These are phyloP conservation scores for Rubroboletus satanas DNA, from an alignment of 768 basidiomycete species.

Conservation along the genomic window DNA sequence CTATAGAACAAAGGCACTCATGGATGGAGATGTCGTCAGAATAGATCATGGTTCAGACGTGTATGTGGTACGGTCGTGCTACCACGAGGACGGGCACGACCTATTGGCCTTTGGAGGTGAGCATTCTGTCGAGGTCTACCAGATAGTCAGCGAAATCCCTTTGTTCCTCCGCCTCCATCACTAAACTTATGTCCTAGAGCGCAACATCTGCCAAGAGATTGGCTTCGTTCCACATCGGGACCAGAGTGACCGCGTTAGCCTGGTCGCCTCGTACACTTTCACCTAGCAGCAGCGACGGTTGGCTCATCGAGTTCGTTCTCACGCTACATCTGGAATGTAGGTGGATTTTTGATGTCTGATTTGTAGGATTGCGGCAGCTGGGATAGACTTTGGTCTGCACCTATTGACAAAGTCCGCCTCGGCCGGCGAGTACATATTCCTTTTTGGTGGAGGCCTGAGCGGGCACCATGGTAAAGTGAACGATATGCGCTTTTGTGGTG, in stretches of 20 bases:
- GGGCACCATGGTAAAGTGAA: slow-evolving; percentile 79
- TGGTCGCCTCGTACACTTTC: slow-evolving; percentile 74
- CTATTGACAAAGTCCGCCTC: slow-evolving; percentile 56
- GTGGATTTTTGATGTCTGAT: slow-evolving; percentile 6
- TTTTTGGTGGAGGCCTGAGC: slow-evolving; percentile 76
- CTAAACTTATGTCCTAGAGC: slow-evolving; percentile 31
- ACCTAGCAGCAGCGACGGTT: slow-evolving; percentile 58
- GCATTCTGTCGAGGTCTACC: slow-evolving; percentile 66
- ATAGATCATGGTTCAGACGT: slow-evolving; percentile 60
- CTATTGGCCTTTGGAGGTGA: slow-evolving; percentile 72
- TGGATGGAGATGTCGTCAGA: slow-evolving; percentile 47
- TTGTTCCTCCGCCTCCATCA: not conserved
- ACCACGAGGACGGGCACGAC: slow-evolving; percentile 58
- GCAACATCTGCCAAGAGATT: slow-evolving; percentile 45
- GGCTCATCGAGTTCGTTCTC: slow-evolving; percentile 66
- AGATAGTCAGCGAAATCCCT: slow-evolving; percentile 46
- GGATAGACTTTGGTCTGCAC: slow-evolving; percentile 66
- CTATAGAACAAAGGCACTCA: slow-evolving; percentile 19
- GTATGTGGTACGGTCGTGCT: slow-evolving; percentile 58
- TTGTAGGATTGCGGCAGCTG: slow-evolving; percentile 62
- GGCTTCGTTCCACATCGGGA: slow-evolving; percentile 73
- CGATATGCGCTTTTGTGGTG: slow-evolving; percentile 78
- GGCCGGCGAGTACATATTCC: slow-evolving; percentile 50
- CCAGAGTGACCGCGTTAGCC: slow-evolving; percentile 66
- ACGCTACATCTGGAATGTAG: not conserved